Base-by-base conservation (phyloP, 2,329 filamentous ascomycete species). In the Colletotrichum sp. region DNA sequence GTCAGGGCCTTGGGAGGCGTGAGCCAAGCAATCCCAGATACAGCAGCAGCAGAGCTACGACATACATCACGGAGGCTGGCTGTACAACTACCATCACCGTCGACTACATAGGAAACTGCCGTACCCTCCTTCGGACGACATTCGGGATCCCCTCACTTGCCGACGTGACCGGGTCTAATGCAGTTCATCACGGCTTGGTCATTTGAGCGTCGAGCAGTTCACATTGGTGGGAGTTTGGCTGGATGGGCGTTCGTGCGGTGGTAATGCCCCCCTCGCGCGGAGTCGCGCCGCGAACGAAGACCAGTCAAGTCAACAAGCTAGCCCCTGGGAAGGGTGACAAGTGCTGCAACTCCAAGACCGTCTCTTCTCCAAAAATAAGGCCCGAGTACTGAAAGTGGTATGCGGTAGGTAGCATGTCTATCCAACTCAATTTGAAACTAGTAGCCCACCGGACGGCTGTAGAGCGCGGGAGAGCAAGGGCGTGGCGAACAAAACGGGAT, bases 121-220 rank as follows among this genome's bases (percentile, higher is more conserved):
- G 70, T 66, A 69, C 57, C 70, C 70, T 36, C 70, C 57, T 69
- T 76, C 74, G 74, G 74, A 65, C 59, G 65, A 76, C 59, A 26
- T 44, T 76, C 74, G 74, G 74, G 44, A 73, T 76, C 64, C 44
- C 64, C 39, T 69, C 44, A 21, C 74, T 28, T 69, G 64, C 64
- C 59, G 64, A 76, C 32, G 49, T 49, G 32, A 62, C 70, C 70
- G 74, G 67, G 24, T 59, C 74, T 76, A 76, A 76, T 73, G 70
- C 70, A 73, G 21, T 65, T 64, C 26, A 76, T 76, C 70, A 76
- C 64, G 13, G 36, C 57, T 21, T 66, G 49, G 7, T 32, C 34
- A 26, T 39, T 55, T 52, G 60, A 18, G 59, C 21, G 28, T 73
- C 28, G 39, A 34, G 16, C 15, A 26, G 12, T 49, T 28, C 34